A percentile compares a stretch with the other conserved stretches of the same genome.
Conservation (phyloP, 2,329 filamentous ascomycete genomes). For the Epichloe sylvatica region DNA sequence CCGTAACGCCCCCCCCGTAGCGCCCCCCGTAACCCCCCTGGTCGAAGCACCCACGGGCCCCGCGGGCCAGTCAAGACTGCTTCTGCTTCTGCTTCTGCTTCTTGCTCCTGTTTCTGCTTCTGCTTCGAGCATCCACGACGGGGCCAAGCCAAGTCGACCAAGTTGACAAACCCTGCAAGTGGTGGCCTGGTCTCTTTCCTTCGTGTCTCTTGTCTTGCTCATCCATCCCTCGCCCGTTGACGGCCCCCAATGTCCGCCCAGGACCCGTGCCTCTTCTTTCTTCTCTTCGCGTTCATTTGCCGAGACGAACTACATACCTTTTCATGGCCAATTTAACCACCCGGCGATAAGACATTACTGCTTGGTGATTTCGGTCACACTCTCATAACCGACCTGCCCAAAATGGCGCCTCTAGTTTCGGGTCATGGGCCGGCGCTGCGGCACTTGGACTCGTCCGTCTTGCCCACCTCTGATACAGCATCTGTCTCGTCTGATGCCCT, state of each 20-base stretch:
- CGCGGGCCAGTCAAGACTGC: no score
- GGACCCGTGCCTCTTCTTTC: constrained; percentile 1
- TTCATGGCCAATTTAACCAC: constrained; percentile 9
- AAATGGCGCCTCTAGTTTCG: constrained; percentile 13
- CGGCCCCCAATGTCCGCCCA: constrained; percentile 3
- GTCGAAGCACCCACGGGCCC: neutral
- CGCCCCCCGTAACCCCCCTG: neutral
- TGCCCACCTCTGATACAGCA: constrained; percentile 22
- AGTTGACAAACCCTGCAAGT: neutral
- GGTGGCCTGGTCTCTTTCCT: neutral
- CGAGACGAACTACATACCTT: constrained; percentile 5
- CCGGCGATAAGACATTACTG: constrained; percentile 9
- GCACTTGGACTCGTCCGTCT: constrained; percentile 4
- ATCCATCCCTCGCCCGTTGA: constrained; percentile 2
- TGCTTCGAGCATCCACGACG: neutral
- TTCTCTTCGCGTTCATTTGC: constrained; percentile 4
- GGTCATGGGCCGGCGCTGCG: neutral
- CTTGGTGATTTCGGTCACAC: constrained; percentile 5
- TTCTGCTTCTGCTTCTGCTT: no score
- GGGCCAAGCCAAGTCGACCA: neutral
- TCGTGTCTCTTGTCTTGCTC: neutral
- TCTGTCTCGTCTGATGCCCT: constrained; percentile 24
- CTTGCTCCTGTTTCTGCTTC: no score
- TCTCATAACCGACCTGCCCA: constrained; percentile 6
- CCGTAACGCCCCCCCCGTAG: neutral